These are phyloP conservation scores for Lipomyces anomalus DNA, from an alignment of 805 yeast genomes.

Conservation along the genomic window DNA sequence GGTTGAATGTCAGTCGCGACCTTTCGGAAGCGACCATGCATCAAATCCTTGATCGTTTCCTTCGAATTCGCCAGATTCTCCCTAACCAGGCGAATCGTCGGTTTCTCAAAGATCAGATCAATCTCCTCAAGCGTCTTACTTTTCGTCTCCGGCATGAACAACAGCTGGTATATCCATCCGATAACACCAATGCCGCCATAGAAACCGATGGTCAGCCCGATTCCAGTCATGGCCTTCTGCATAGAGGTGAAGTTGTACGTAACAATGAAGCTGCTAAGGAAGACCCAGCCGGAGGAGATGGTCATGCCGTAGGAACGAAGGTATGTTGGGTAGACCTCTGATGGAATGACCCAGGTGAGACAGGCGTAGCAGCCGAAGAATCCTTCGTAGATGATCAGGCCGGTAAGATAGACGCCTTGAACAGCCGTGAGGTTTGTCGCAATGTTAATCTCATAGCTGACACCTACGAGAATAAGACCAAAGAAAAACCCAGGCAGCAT, in stretches of 20 bases:
- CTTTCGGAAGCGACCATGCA: conserved; percentile 3
- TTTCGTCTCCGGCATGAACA: conserved; percentile 53
- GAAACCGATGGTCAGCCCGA: conserved; percentile 61
- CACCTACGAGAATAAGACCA: conserved; percentile 56
- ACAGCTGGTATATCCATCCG: conserved; percentile 33
- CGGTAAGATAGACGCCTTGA: too few relatives aligned
- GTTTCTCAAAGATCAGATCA: conserved; percentile 31
- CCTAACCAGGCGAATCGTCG: conserved; percentile 2
- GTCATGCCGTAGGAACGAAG: conserved; percentile 64
- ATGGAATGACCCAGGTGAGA: conserved; percentile 63
- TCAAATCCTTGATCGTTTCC: conserved; percentile 3
- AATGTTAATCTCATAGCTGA: conserved; percentile 49
- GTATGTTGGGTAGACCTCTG: conserved; percentile 56
- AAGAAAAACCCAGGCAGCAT: conserved; percentile 50
- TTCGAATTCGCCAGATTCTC: conserved; percentile 1
- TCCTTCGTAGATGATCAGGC: conserved; percentile 55
- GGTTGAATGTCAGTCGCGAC: too few relatives aligned
- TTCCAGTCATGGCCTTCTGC: conserved; percentile 52
- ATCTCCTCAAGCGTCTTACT: conserved; percentile 57
- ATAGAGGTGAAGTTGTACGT: conserved; percentile 58
- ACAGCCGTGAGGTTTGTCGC: too few relatives aligned
- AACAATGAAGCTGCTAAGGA: conserved; percentile 55
- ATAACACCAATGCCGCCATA: conserved; percentile 61
- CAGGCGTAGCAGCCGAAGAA: conserved; percentile 64
- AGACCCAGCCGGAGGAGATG: conserved; percentile 48